Conservation (phyloP, 228 moss, liverwort and hornwort species). For the Sphagnum fallax region DNA sequence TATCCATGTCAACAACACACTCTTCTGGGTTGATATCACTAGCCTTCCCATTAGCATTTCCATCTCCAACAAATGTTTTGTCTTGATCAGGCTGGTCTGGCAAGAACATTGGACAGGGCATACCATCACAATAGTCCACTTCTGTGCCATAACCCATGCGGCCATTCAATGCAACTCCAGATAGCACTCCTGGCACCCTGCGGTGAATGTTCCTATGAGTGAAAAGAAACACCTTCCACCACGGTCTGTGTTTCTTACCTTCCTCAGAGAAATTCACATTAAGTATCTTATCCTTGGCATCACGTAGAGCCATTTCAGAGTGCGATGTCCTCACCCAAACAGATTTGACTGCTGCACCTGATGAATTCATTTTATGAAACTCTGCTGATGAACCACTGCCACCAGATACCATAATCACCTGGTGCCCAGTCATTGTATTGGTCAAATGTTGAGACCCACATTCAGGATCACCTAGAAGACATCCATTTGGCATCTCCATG, state of each 20-base stretch:
- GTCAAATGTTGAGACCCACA: conserved; percentile 27
- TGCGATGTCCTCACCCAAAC: conserved; percentile 16
- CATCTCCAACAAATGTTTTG: neutral
- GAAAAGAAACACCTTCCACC: conserved; percentile 72
- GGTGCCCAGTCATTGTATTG: conserved; percentile 27
- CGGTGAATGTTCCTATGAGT: conserved; percentile 52
- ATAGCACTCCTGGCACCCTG: conserved; percentile 10
- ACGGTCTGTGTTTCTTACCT: conserved; percentile 52
- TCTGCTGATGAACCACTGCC: conserved; percentile 42
- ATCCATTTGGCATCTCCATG: conserved; percentile 47
- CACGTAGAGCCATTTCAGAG: conserved; percentile 41
- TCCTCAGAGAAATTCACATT: conserved; percentile 22
- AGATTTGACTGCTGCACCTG: conserved; percentile 12
- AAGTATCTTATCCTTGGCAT: conserved; percentile 16
- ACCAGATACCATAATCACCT: conserved; percentile 21
- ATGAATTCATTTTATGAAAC: conserved; percentile 18
- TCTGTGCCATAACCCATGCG: conserved; percentile 63
- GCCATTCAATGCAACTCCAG: conserved; percentile 18
- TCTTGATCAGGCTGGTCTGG: conserved; percentile 20
- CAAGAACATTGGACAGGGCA: conserved; percentile 16
- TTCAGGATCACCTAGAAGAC: conserved; percentile 32
- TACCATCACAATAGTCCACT: conserved; percentile 38
- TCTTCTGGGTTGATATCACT: neutral
- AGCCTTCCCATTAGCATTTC: neutral
- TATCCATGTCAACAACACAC: neutral